Evolutionary conservation across 2,329 filamentous ascomycete species (phyloP).

Genomic region (Aspergillus sp.): DNA sequence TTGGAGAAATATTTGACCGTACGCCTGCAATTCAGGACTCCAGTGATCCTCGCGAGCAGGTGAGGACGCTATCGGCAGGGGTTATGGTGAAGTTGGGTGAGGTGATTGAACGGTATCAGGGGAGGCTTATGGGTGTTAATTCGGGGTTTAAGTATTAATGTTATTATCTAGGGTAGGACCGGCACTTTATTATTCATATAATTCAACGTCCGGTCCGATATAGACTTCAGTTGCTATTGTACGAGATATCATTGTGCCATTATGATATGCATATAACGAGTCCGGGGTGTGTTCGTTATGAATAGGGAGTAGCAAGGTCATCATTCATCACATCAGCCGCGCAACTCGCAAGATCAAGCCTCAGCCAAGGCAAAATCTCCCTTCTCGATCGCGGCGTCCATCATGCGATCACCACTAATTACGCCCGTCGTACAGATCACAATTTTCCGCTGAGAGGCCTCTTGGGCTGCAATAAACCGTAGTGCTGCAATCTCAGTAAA

Average conservation of each 20-base stretch:
- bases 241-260: background rate
- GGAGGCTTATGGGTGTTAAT: conserved; percentile 70
- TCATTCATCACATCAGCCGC: background rate
- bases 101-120: conserved; percentile 77
- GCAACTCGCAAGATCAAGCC: conserved; percentile 8
- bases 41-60: conserved; percentile 40
- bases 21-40: conserved; percentile 50
- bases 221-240: background rate
- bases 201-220: background rate
- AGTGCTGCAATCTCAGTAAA: conserved; percentile 95
- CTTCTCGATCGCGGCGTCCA: conserved; percentile 79
- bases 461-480: conserved; percentile 81
- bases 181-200: background rate
- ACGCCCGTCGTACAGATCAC: conserved; percentile 92
- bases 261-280: background rate
- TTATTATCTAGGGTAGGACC: background rate
- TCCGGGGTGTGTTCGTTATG: background rate
- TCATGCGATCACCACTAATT: conserved; percentile 83
- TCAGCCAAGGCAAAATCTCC: conserved; percentile 54
- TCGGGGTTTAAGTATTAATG: conserved; percentile 45
- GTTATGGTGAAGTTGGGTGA: conserved; percentile 80
- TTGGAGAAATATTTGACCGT: conserved; percentile 69
- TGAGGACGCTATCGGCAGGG: conserved; percentile 66
- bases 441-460: conserved; percentile 78
- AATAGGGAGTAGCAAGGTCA: background rate